A percentile compares a stretch with the other conserved stretches of the same genome.
Conservation (phyloP, 169 alveolate genomes). For the Perkinsus marinus region DNA sequence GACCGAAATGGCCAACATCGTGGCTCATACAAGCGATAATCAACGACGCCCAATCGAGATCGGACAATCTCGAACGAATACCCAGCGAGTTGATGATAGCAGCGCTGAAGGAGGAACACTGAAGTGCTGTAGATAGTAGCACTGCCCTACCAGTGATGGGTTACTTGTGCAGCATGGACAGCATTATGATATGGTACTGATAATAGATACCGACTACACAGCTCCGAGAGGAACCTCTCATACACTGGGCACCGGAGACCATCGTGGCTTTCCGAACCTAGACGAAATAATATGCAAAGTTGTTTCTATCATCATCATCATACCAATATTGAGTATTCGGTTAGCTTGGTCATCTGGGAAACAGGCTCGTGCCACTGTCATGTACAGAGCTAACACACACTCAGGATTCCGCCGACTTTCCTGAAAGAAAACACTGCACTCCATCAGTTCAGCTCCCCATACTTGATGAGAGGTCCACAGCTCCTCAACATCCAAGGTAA, state of each 20-base stretch:
- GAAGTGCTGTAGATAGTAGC: background rate
- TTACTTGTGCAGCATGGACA: background rate
- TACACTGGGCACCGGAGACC: background rate
- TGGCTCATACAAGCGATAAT: background rate
- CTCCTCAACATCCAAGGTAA: background rate
- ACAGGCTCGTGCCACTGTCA: background rate
- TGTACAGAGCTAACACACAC: background rate
- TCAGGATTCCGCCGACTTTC: background rate
- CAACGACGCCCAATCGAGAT: background rate
- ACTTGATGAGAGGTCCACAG: background rate
- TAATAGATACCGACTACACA: background rate
- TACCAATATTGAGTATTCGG: background rate
- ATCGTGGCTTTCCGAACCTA: background rate
- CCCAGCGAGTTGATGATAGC: background rate
- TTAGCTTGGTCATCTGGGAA: background rate
- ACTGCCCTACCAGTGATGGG: background rate
- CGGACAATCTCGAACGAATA: background rate
- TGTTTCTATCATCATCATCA: background rate
- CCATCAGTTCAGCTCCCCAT: background rate
- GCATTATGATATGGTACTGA: background rate
- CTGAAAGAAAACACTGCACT: background rate
- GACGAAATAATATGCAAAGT: background rate
- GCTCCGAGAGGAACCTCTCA: background rate
- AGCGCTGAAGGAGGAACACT: background rate
- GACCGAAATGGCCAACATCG: background rate